These are phyloP conservation scores for Kodamaea restingae DNA, from an alignment of 805 yeast species.

Conservation along the genomic window DNA sequence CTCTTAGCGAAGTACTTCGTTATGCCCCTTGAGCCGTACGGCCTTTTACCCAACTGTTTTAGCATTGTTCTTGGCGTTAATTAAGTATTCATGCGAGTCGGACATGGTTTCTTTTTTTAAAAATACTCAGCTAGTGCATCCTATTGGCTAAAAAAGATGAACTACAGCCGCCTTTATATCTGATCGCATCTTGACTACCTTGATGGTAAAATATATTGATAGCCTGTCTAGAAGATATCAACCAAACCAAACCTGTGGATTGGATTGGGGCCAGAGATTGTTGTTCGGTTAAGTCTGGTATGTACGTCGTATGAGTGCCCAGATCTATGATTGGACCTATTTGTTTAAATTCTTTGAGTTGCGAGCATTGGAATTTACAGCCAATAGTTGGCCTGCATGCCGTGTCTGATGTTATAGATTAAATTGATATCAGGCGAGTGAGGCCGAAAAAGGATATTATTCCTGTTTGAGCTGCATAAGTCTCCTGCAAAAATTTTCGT, in stretches of 20 bases:
- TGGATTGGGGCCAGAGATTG: too few relatives aligned
- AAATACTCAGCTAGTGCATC: background rate
- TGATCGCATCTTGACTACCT: background rate
- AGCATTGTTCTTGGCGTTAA: background rate
- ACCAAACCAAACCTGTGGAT: too few relatives aligned
- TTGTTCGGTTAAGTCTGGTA: too few relatives aligned
- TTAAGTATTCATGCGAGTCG: background rate
- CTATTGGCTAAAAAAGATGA: background rate
- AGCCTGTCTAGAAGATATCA: too few relatives aligned
- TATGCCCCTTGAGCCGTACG: too few relatives aligned
- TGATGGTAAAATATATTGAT: too few relatives aligned
- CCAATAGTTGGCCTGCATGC: conserved; percentile 1
- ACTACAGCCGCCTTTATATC: conserved; percentile 1
- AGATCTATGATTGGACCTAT: background rate
- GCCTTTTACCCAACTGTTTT: background rate
- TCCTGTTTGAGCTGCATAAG: background rate
- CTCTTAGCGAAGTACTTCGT: too few relatives aligned
- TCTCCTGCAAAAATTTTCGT: background rate
- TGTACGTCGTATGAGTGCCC: too few relatives aligned
- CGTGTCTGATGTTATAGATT: conserved; percentile 3
- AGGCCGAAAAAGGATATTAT: background rate
- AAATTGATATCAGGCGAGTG: background rate
- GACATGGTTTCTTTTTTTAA: background rate
- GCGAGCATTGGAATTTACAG: background rate
- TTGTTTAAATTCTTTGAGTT: background rate